These are phyloP conservation scores for Epithemia pelagica DNA, from an alignment of 108 stramenopile species.

Conservation along the genomic window DNA sequence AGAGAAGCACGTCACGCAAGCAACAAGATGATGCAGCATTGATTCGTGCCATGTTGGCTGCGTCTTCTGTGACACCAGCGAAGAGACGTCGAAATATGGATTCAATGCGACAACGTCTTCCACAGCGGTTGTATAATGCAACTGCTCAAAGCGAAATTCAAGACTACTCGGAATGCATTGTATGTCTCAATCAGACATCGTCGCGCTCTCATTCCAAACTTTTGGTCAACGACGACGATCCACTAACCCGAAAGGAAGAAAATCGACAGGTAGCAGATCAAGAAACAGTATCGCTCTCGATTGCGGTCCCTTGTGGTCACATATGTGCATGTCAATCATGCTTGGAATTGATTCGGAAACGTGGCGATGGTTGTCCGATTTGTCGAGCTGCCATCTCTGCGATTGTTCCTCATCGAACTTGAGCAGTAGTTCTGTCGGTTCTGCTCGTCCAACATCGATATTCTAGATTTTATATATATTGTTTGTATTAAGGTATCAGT, in stretches of 20 bases:
- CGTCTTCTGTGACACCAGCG: background rate
- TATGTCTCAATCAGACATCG: background rate
- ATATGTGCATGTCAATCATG: background rate
- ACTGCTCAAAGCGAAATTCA: background rate
- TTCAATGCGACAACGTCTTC: background rate
- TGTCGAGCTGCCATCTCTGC: background rate
- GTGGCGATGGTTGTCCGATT: background rate
- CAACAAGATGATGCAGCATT: background rate
- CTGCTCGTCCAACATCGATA: no score
- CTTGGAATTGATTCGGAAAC: background rate
- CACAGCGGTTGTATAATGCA: background rate
- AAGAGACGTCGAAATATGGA: background rate
- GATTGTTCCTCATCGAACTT: background rate
- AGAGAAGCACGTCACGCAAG: background rate
- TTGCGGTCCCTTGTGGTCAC: background rate
- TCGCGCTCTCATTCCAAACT: no score
- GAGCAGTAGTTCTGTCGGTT: no score
- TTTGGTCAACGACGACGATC: background rate
- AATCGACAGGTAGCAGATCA: background rate
- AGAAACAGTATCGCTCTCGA: background rate
- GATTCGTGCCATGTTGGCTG: background rate
- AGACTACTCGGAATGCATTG: background rate
- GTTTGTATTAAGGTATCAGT: no score
- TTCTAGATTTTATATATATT: no score
- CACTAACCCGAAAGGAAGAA: background rate